A percentile compares a stretch with the other conserved stretches of the same genome.
Evolutionary conservation across 192 early-diverging fungal species (phyloP).

Genomic region (Coemansia sp.): DNA sequence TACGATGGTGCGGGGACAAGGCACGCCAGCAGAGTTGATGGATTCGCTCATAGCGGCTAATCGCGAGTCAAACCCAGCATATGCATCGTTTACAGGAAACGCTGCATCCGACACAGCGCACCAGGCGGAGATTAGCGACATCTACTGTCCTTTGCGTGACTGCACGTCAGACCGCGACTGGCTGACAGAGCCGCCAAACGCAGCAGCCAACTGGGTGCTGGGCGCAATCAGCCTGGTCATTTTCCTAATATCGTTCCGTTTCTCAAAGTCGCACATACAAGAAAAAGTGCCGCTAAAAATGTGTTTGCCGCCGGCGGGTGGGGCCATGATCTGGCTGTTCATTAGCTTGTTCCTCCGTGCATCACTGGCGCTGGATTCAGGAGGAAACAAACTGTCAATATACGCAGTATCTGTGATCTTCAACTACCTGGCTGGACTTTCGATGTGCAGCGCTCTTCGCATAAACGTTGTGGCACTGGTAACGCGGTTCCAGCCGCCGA

Average conservation of each 20-base stretch:
- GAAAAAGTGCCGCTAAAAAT: not conserved
- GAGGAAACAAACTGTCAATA: constrained; percentile 1
- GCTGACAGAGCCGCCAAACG: constrained; percentile 11
- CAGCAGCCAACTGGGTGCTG: constrained; percentile 13
- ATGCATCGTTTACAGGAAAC: constrained; percentile 8
- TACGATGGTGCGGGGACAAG: too few species aligned
- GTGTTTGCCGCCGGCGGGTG: not conserved
- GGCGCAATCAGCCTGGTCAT: constrained; percentile 12
- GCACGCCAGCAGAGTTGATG: too few species aligned
- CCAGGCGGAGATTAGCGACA: not conserved
- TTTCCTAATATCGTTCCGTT: not conserved
- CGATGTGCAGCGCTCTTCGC: constrained; percentile 2
- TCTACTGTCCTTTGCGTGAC: constrained; percentile 8
- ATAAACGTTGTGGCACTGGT: not conserved
- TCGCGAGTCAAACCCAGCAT: not conserved
- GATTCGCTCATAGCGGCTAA: too few species aligned
- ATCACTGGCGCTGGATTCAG: not conserved
- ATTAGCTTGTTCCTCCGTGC: constrained; percentile 25
- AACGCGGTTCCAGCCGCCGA: constrained; percentile 15
- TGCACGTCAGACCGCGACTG: constrained; percentile 26
- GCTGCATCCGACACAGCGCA: not conserved
- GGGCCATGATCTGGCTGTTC: constrained; percentile 1
- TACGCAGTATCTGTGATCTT: constrained; percentile 15
- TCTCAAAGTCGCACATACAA: not conserved
- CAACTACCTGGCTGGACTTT: constrained; percentile 10